Percentiles rank a stretch among this genome's conserved stretches.
These are phyloP conservation scores for Yamadazyma paraphyllophila DNA, from an alignment of 805 yeast species.

Conservation along the genomic window DNA sequence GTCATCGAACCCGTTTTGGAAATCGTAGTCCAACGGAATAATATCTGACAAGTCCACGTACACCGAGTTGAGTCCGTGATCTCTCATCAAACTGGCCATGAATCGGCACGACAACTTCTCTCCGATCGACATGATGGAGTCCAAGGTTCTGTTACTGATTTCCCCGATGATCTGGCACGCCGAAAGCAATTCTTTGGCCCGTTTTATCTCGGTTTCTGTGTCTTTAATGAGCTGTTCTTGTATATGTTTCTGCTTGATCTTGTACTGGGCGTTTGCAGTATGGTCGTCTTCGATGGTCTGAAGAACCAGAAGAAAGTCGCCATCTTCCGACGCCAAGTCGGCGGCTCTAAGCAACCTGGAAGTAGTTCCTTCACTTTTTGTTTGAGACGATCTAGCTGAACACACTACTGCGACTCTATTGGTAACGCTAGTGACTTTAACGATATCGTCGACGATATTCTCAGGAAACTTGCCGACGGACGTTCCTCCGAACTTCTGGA, in stretches of 20 bases:
- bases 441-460: constrained; percentile 80
- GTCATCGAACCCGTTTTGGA: constrained; percentile 62
- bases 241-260: constrained; percentile 45
- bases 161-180: constrained; percentile 94
- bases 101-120: constrained; percentile 89
- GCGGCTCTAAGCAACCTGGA: constrained; percentile 83
- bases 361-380: constrained; percentile 95
- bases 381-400: constrained; percentile 87
- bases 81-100: constrained; percentile 82
- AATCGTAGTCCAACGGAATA: constrained; percentile 60
- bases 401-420: constrained; percentile 90
- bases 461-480: constrained; percentile 93
- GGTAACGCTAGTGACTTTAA: constrained; percentile 58
- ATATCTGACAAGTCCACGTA: constrained; percentile 78
- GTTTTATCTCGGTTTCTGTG: constrained; percentile 63
- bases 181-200: constrained; percentile 66
- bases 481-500: constrained; percentile 97
- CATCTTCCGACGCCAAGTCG: constrained; percentile 64
- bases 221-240: constrained; percentile 54
- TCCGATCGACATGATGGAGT: constrained; percentile 88
- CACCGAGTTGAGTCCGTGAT: constrained; percentile 72
- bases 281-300: constrained; percentile 78
- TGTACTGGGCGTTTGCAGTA: constrained; percentile 60
- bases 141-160: constrained; percentile 82
- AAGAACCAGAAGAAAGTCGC: constrained; percentile 57